phyloP scores from a whole-genome alignment of 2,329 filamentous ascomycete species.

The Aspergillus fijiensis region DNA sequence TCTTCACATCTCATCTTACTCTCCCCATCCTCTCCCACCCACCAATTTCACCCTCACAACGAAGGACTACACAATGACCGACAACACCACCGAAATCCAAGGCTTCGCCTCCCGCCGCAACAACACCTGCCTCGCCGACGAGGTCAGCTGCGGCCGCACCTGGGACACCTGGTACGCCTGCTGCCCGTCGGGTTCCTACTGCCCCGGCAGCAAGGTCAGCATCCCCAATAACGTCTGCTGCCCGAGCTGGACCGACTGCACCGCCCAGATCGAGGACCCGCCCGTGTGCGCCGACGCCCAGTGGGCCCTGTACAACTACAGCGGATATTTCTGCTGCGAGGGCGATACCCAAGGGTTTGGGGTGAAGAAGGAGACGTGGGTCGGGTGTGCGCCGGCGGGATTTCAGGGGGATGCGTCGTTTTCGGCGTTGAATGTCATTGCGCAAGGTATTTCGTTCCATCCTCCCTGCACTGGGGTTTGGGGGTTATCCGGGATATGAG shows the following conservation, averaged over 20 bases:
- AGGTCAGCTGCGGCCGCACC: slow-evolving; percentile 1
- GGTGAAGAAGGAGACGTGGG: background rate
- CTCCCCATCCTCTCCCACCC: no score
- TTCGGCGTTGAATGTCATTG: background rate
- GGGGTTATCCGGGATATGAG: no score
- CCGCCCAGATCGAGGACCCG: background rate
- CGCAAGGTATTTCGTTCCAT: background rate
- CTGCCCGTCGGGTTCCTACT: slow-evolving; percentile 2
- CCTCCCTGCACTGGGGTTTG: no score
- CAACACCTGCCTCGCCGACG: slow-evolving; percentile 3
- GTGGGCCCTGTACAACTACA: slow-evolving; percentile 5
- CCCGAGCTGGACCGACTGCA: slow-evolving; percentile 4
- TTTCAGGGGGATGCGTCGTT: background rate
- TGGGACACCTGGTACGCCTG: slow-evolving; percentile 4
- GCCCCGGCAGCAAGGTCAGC: background rate
- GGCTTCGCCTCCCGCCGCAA: slow-evolving; percentile 5
- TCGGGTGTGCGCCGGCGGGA: background rate
- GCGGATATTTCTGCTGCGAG: slow-evolving; percentile 4
- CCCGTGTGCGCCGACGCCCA: background rate
- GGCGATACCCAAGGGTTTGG: background rate
- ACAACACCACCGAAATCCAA: background rate
- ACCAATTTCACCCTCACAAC: background rate
- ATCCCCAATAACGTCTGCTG: slow-evolving; percentile 7
- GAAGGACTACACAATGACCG: background rate
- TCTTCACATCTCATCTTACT: background rate